Evolutionary conservation across 495 filamentous ascomycete genomes (phyloP).

Genomic region (Xylaria flabelliformis): DNA sequence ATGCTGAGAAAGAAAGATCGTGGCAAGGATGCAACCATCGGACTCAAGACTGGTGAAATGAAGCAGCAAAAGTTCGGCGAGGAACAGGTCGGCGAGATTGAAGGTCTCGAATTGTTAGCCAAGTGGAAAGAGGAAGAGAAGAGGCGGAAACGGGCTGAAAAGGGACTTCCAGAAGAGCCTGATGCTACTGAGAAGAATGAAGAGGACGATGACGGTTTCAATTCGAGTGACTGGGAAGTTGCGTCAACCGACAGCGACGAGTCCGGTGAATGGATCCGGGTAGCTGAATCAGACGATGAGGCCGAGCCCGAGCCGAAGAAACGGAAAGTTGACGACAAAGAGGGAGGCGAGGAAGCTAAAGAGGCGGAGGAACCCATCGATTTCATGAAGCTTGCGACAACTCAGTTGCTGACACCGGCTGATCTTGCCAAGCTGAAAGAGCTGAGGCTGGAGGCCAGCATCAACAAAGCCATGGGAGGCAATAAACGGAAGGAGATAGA

Average conservation of each 20-base stretch:
- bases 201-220: conserved; percentile 67
- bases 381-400: conserved; percentile 78
- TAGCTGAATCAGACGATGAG: conserved; percentile 77
- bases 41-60: conserved; percentile 69
- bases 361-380: conserved; percentile 45
- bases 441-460: conserved; percentile 72
- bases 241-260: conserved; percentile 79
- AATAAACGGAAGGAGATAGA: conserved; percentile 56
- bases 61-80: conserved; percentile 81
- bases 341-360: conserved; percentile 50
- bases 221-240: conserved; percentile 85
- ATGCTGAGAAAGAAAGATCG: conserved; percentile 90
- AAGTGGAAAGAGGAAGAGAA: conserved; percentile 93
- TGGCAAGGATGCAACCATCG: conserved; percentile 91
- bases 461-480: conserved; percentile 66
- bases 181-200: conserved; percentile 43
- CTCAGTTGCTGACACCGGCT: conserved; percentile 86
- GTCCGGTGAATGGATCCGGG: conserved; percentile 89
- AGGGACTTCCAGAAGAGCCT: conserved; percentile 59
- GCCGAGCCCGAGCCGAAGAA: conserved; percentile 72
- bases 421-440: conserved; percentile 92
- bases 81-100: conserved; percentile 79
- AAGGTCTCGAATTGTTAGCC: conserved; percentile 90
- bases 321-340: conserved; percentile 46
- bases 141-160: conserved; percentile 70